Evolutionary conservation across 352 stramenopile genomes (phyloP), one percentile per base, ranked within the genome.

Genomic region (Pythium utonaiense): DNA sequence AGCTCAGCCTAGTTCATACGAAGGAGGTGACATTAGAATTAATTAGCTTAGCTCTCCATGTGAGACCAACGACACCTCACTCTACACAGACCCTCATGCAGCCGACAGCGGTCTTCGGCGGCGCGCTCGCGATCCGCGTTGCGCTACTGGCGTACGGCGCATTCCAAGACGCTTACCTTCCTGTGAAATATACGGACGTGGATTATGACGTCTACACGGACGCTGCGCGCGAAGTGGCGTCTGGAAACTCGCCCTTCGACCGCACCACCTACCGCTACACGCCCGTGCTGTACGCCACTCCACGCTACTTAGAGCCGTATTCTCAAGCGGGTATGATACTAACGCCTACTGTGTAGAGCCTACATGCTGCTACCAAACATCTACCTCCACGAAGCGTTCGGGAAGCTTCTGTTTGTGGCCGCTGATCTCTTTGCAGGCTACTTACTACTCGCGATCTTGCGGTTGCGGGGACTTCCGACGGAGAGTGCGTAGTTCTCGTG

Each of bases 151-250:
- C 77, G n/a, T 95, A 90, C 60, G 85, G 85, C 28, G 69, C 80
- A 14, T 66, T 90, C 45, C 87, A 96, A 64, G 87, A 96, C 58
- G 64, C 64, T 1, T 78, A 81, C 48, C 80, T 96, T 71, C 49
- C 65, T 27, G 85, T 96, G 56, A 96, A 96, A 60, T 99, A 99
- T 72, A 99, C 98, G 16, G 98, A 99, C 62, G 92, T 99, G 36
- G 98, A 99, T 78, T 99, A 99, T 75, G 82, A 98, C 45, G 97
- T 99, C 21, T 99, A 99, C 78, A 96, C 89, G 24, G 98, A 99
- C 77, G 97, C 96, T 6, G 96, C 97, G 17, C 70, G 80, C 21
- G 86, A 98, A 64, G 75, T 99, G 38, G 77, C 82, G 19, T 52
- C 78, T 12, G 88, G 88, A 34, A 67, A 89, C 66, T 97, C 89